Conservation (phyloP, 495 filamentous ascomycete genomes). For the Penicillium taxi region DNA sequence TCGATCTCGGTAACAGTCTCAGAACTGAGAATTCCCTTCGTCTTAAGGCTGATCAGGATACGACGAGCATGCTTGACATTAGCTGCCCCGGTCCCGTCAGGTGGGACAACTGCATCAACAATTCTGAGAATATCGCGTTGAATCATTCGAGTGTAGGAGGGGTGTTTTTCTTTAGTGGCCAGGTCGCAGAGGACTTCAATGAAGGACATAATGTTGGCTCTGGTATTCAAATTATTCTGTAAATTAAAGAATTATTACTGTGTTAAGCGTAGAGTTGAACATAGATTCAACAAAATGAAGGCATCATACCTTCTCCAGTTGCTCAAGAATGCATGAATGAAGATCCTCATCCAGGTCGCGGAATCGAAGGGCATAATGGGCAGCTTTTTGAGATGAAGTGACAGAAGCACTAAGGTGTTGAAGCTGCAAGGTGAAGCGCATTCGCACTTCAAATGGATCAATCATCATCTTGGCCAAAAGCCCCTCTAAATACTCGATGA, state of each 20-base stretch:
- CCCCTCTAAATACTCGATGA: too few relatives aligned
- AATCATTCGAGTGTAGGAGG: conserved; percentile 83
- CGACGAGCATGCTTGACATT: conserved; percentile 89
- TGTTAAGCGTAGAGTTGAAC: conserved; percentile 1
- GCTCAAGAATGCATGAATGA: conserved; percentile 93
- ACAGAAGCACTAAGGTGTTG: conserved; percentile 83
- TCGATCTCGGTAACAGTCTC: conserved; percentile 71
- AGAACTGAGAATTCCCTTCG: conserved; percentile 56
- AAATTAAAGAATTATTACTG: too few relatives aligned
- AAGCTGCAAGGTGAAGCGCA: conserved; percentile 87
- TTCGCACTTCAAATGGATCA: conserved; percentile 96
- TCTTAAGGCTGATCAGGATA: conserved; percentile 62
- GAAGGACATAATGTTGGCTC: conserved; percentile 99
- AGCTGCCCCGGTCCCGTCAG: conserved; percentile 81
- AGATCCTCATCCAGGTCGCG: conserved; percentile 91
- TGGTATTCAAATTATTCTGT: conserved; percentile 87
- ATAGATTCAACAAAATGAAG: not conserved
- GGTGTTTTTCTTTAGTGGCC: conserved; percentile 63
- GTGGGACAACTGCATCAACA: conserved; percentile 73
- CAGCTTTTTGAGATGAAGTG: conserved; percentile 82
- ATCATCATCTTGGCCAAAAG: conserved; percentile 62
- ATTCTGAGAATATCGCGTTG: conserved; percentile 84
- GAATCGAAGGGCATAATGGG: conserved; percentile 89
- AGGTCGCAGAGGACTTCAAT: conserved; percentile 90
- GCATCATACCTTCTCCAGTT: conserved; percentile 66